Evolutionary conservation across 805 yeast genomes (phyloP).

Genomic region (Wickerhamiella australiensis): DNA sequence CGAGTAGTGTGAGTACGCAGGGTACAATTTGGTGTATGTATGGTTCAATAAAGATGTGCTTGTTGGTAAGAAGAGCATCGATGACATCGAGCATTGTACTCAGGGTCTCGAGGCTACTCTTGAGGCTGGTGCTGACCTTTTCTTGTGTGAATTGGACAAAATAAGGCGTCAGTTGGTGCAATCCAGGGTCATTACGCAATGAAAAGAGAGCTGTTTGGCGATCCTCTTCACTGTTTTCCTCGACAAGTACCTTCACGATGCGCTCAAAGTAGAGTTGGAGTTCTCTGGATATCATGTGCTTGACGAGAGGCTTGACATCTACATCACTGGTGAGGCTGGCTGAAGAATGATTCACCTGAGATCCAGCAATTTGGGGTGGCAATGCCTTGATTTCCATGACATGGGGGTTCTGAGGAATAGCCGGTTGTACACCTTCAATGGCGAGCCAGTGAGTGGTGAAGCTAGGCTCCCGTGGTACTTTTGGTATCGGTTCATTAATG

Average conservation of each 20-base stretch:
- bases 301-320: conserved; percentile 78
- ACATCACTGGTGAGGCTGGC: conserved; percentile 37
- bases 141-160: conserved; percentile 94
- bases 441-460: conserved; percentile 94
- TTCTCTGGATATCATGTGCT: conserved; percentile 90
- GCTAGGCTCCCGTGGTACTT: conserved; percentile 83
- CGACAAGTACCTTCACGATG: conserved; percentile 64
- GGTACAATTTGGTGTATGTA: conserved; percentile 96
- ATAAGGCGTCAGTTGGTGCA: conserved; percentile 93
- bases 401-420: conserved; percentile 91
- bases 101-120: conserved; percentile 48
- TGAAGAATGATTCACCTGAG: conserved; percentile 55
- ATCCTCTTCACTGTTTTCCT: conserved; percentile 36
- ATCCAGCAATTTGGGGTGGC: conserved; percentile 73
- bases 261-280: conserved; percentile 86
- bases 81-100: conserved; percentile 82
- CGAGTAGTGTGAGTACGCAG: conserved; percentile 75
- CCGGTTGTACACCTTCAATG: conserved; percentile 96
- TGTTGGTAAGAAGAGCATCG: conserved; percentile 70
- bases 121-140: conserved; percentile 77
- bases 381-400: conserved; percentile 57
- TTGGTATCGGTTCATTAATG: conserved; percentile 87
- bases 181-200: conserved; percentile 81
- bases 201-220: conserved; percentile 75
- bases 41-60: conserved; percentile 81